Evolutionary conservation across 306 rosid species (phyloP), one percentile per base, ranked within the genome.

Genomic region (Echinosophora koreensis): DNA sequence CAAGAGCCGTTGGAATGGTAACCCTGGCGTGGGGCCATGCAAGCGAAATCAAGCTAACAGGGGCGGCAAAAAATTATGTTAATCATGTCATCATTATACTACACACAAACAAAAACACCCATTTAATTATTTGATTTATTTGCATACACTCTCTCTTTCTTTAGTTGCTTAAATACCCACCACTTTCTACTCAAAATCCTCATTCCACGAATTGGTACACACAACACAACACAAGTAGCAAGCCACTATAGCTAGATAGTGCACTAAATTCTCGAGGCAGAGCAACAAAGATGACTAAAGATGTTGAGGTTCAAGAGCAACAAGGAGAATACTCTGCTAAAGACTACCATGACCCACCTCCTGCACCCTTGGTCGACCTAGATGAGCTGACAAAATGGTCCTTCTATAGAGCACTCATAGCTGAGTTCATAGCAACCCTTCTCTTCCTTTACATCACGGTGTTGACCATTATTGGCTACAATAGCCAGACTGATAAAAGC

Each of bases 261-360:
- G n/a, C n/a, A n/a, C n/a, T n/a, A n/a, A n/a, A n/a, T n/a, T n/a
- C n/a, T n/a, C n/a, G 22, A 51, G 14, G 6, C 5, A 42, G 0
- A 61, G 16, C 50, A 8, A 34, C 3, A 32, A 4, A 22, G 35
- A 90, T 90, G 96, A 66, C 83, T 8, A 95, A 95, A 41, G 97
- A 95, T 74, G 87, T 90, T 11, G 99, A 90, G 72, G 92, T 77
- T 12, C 78, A 71, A 5, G 97, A 92, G 73, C 91, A 80, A 3
- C 91, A 80, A 3, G 79, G 90, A 5, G 97, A 90, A 66, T 91
- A 73, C 88, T 80, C 87, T 1, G 83, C 91, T 1, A 92, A 90
- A 51, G 98, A 94, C 88, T 94, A 94, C 85, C 86, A 85, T 5
- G 98, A 94, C 14, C 98, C 98, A 0, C 98, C 98, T 5, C 98